Base-by-base conservation (phyloP, 2,329 filamentous ascomycete genomes). In the Pezicula rhizophila region DNA sequence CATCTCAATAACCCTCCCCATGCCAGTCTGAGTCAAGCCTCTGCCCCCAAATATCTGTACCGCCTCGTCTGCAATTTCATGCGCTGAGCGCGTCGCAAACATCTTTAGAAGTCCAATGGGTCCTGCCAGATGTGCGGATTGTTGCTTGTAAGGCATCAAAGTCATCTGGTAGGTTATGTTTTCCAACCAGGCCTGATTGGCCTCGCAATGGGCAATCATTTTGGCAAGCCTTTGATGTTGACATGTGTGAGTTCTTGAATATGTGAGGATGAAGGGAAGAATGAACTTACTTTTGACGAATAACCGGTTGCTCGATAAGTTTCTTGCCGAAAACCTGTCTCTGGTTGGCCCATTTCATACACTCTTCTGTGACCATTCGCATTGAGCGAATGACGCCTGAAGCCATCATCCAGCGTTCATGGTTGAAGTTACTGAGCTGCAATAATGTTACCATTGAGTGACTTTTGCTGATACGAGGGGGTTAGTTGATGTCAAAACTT, bases 21-120 rank as follows among this genome's bases (percentile, higher is more conserved):
- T 95, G 14, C 89, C 89, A 0, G 78, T 79, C 69, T 90, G 84
- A 1, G 89, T 95, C 8, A 95, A 68, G 3, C 82, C 89, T 47
- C 89, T 77, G 6, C 89, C 89, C 42, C 89, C 89, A 68, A 90
- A 95, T 62, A 95, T 91, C 64, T 93, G 89, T 5, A 89, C 84
- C 2, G 87, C 79, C 61, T 91, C 85, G 65, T 93, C 88, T 52
- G 89, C 88, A 57, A 92, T 82, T 62, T 93, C 88, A 64, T 92
- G 87, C 1, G 88, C 86, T 37, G 82, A 81, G 28, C 87, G 79
- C 5, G 89, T 95, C 42, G 76, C 72, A 67, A 82, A 86, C 67
- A 85, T 87, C 71, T 95, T 95, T 50, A 95, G 77, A 18, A 95
- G 75, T 8, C 83, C 89, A 55, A 95, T 90, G 25, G 89, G 88